phyloP scores from a whole-genome alignment of 495 filamentous ascomycete genomes.

The Neurospora sp. region DNA sequence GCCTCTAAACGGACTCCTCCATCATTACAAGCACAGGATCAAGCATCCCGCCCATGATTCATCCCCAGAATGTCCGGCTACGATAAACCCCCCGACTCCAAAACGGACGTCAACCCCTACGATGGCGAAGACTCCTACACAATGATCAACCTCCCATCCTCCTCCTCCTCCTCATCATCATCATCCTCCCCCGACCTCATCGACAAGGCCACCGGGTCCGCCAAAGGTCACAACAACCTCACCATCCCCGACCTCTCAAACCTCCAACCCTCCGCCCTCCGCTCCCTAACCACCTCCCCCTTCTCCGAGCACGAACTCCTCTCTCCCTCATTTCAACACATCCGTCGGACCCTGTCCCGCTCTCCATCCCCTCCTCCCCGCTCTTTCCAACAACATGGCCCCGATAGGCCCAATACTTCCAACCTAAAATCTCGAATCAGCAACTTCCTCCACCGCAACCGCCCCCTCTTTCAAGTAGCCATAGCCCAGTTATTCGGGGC shows the following conservation, averaged over 20 bases:
- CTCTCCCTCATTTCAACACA: conserved; percentile 1
- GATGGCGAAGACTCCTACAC: background rate
- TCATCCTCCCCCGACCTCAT: background rate
- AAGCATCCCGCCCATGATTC: background rate
- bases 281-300: conserved; percentile 23
- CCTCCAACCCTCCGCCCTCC: conserved; percentile 6
- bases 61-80: background rate
- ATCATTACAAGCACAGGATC: background rate
- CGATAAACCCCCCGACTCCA: background rate
- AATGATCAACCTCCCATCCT: background rate
- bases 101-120: background rate
- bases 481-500: conserved; percentile 75
- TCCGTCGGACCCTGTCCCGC: background rate
- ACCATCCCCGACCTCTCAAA: background rate
- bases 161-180: background rate
- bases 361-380: conserved; percentile 7
- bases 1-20: background rate
- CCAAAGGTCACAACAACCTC: background rate
- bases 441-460: conserved; percentile 44
- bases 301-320: conserved; percentile 11
- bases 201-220: background rate
- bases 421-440: too few species aligned
- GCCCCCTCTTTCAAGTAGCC: conserved; percentile 63
- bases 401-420: too few species aligned
- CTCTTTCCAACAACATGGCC: too few species aligned